These are phyloP conservation scores for Mallotus repandus DNA, from an alignment of 441 rosid species.

Conservation along the genomic window DNA sequence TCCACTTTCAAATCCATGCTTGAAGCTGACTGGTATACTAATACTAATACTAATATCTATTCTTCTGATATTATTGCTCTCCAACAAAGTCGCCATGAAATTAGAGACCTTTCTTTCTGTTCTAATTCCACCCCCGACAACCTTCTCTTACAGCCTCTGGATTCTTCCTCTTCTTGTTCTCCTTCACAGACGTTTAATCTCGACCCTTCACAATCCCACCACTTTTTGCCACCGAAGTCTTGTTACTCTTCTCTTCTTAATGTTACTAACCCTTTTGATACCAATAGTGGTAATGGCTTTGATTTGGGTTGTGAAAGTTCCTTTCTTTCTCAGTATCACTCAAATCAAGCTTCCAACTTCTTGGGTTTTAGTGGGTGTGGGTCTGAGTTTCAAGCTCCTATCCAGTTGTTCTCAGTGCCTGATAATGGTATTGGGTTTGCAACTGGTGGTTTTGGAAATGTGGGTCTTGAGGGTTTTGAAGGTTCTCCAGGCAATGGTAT, in stretches of 20 bases:
- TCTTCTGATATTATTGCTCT: slow-evolving; percentile 31
- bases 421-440: slow-evolving; percentile 30
- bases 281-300: slow-evolving; percentile 27
- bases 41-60: slow-evolving; percentile 5
- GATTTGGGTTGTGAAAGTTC: slow-evolving; percentile 55
- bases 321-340: slow-evolving; percentile 45
- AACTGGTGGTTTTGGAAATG: slow-evolving; percentile 36
- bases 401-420: slow-evolving; percentile 35
- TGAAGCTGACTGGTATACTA: slow-evolving; percentile 64
- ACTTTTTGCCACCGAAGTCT: slow-evolving; percentile 44
- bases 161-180: slow-evolving; percentile 66
- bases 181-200: slow-evolving; percentile 55
- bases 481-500: slow-evolving; percentile 19
- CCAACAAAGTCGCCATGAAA: slow-evolving; percentile 43
- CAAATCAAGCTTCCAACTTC: slow-evolving; percentile 38
- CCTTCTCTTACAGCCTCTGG: slow-evolving; percentile 51
- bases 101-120: slow-evolving; percentile 44
- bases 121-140: slow-evolving; percentile 42
- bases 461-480: slow-evolving; percentile 52
- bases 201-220: slow-evolving; percentile 48
- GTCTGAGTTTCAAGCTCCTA: slow-evolving; percentile 34
- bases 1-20: slow-evolving; percentile 55
- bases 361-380: slow-evolving; percentile 34
- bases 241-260: slow-evolving; percentile 53
- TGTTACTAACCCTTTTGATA: slow-evolving; percentile 51